Conservation (phyloP, 495 filamentous ascomycete genomes). For the Penicillium odoratum region DNA sequence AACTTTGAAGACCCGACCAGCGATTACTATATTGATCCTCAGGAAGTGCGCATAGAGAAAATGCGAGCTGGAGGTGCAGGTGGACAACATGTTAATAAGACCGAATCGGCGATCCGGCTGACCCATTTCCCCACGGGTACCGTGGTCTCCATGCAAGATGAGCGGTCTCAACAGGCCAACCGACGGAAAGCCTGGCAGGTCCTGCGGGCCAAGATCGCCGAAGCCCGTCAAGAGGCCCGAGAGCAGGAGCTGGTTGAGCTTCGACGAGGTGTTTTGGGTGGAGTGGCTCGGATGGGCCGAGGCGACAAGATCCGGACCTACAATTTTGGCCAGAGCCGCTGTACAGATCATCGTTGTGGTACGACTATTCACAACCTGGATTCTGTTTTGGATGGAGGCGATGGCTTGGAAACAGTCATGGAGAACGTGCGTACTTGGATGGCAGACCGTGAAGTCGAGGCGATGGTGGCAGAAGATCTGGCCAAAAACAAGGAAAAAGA, state of each 20-base stretch:
- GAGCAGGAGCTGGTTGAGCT: conserved; percentile 78
- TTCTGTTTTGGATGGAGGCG: conserved; percentile 72
- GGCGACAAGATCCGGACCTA: conserved; percentile 95
- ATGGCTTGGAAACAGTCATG: conserved; percentile 72
- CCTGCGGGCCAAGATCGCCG: conserved; percentile 79
- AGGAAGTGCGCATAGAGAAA: conserved; percentile 82
- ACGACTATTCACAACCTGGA: conserved; percentile 79
- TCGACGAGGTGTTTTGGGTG: conserved; percentile 71
- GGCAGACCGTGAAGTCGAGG: conserved; percentile 71
- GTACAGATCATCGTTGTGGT: conserved; percentile 91
- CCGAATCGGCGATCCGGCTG: conserved; percentile 90
- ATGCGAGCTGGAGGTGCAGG: conserved; percentile 92
- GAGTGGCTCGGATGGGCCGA: conserved; percentile 77
- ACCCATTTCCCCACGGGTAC: conserved; percentile 88
- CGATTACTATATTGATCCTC: conserved; percentile 85
- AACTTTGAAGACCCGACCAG: conserved; percentile 80
- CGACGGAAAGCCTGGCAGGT: conserved; percentile 83
- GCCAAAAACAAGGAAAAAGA: conserved; percentile 23
- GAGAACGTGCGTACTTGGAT: conserved; percentile 81
- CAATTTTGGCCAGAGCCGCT: conserved; percentile 88
- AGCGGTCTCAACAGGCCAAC: conserved; percentile 86
- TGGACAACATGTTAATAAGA: conserved; percentile 97
- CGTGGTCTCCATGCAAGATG: conserved; percentile 88
- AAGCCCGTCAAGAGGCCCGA: conserved; percentile 74
- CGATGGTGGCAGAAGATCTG: conserved; percentile 54